phyloP scores from a whole-genome alignment of 805 yeast genomes.

The Cyberlindnera maclurae region DNA sequence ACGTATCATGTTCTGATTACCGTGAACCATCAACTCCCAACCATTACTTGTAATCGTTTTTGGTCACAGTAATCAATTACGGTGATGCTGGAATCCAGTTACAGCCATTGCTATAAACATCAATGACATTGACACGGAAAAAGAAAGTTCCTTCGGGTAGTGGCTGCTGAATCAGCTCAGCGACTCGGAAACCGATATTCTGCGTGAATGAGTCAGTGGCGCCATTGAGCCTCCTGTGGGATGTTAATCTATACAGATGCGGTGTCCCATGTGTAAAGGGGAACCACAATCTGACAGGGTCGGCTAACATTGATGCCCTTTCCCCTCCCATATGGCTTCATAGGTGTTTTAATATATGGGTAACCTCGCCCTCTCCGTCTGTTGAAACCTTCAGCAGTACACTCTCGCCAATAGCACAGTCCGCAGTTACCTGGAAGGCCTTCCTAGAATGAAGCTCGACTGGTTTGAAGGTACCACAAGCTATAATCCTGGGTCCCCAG shows the following conservation, averaged over 20 bases:
- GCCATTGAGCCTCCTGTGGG: neutral
- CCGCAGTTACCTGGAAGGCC: too few relatives aligned
- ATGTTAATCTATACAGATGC: constrained; percentile 5
- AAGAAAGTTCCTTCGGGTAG: constrained; percentile 10
- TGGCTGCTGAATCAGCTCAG: constrained; percentile 11
- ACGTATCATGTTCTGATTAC: constrained; percentile 18
- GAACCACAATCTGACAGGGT: constrained; percentile 7
- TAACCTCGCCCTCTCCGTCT: constrained; percentile 2
- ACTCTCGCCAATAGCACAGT: too few relatives aligned
- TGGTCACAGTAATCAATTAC: constrained; percentile 7
- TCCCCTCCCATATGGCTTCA: constrained; percentile 8
- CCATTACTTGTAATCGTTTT: constrained; percentile 12
- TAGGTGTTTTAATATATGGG: constrained; percentile 3
- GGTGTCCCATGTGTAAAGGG: constrained; percentile 17
- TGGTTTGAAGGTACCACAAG: constrained; percentile 14
- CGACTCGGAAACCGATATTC: constrained; percentile 13
- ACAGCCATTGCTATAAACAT: constrained; percentile 13
- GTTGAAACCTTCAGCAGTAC: too few relatives aligned
- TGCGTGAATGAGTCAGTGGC: constrained; percentile 4
- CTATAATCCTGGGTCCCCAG: constrained; percentile 37
- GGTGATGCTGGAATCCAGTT: constrained; percentile 18
- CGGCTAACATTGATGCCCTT: neutral
- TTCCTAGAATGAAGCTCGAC: constrained; percentile 4
- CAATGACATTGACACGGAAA: constrained; percentile 13
- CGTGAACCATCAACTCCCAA: constrained; percentile 3